Base-by-base conservation (phyloP, 257 asterid species). In the Salvia rosmarinus region DNA sequence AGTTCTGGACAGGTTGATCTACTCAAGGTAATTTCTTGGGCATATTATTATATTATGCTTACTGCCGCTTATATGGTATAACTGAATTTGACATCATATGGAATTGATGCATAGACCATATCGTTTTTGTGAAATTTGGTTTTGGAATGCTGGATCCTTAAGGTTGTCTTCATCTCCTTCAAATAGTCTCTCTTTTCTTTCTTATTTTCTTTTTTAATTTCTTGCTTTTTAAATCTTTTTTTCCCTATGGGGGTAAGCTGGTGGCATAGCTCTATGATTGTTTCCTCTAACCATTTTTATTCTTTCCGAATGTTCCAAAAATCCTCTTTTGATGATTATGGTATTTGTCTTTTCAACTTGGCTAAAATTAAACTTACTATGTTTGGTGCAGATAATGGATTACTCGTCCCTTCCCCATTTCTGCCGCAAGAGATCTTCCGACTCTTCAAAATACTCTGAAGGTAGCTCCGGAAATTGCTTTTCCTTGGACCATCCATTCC, bases 341-440 rank as follows among this genome's bases (percentile, higher is more conserved):
- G 44, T 30, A 19, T 32, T 65, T 25, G 1, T 25, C 3, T 13
- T 56, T 43, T 19, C 34, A 47, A 49, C 39, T 46, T 40, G 52
- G 63, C 58, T 37, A 57, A 37, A 17, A 12, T 35, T n/a, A 19
- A 51, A 71, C 2, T 19, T 12, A 9, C 21, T 51, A 34, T 73
- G 30, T 69, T 57, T 61, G 75, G 59, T 85, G 87, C 85, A 89
- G 96, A 84, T 89, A 81, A 90, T 88, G 93, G 96, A 88, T 71
- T 86, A 80, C 71, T 79, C 87, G 10, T 81, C 94, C n/a, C 91
- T 90, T 62, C 95, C 96, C 54, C 96, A 90, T 78, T 90, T 88
- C 73, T 85, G 93, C 74, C 91, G 85, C 4, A 85, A 77, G 73
- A 81, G 84, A 80, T 75, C 85, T 47, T 84, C 87, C 1, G 84